phyloP scores from a whole-genome alignment of 2,329 filamentous ascomycete genomes.

The Apiospora koreana region DNA sequence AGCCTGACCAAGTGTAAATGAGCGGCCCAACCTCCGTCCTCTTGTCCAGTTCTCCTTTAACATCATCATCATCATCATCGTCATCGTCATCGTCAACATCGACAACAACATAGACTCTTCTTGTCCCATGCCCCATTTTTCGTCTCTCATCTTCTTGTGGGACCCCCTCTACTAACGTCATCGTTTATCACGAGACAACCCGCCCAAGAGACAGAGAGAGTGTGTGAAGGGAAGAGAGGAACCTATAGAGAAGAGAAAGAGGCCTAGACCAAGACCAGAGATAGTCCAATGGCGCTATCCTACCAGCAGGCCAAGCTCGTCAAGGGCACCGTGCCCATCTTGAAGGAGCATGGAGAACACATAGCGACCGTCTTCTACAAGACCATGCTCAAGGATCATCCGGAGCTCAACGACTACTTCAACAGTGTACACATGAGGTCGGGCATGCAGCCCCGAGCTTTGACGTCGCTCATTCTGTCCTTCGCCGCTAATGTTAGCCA shows the following conservation, averaged over 20 bases:
- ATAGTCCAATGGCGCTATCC: slow-evolving; percentile 37
- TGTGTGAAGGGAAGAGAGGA: neutral
- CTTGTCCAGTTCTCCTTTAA: neutral
- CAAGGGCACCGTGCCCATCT: slow-evolving; percentile 69
- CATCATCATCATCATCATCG: neutral
- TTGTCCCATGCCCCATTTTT: neutral
- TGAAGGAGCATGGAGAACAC: slow-evolving; percentile 65
- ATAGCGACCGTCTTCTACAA: slow-evolving; percentile 75
- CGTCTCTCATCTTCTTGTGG: neutral
- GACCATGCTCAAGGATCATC: slow-evolving; percentile 65
- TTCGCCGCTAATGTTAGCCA: slow-evolving; percentile 73
- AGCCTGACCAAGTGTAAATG: neutral
- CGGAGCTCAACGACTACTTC: slow-evolving; percentile 70
- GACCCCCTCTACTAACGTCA: neutral
- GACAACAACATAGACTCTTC: neutral
- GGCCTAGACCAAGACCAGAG: too few relatives aligned
- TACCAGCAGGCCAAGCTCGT: slow-evolving; percentile 63
- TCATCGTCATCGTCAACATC: neutral
- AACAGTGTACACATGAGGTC: slow-evolving; percentile 67
- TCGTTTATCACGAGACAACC: neutral
- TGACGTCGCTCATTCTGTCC: slow-evolving; percentile 66
- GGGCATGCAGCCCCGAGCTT: slow-evolving; percentile 60
- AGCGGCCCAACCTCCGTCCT: neutral
- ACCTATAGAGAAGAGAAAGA: neutral
- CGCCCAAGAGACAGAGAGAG: neutral